These are phyloP conservation scores for Dichotomopilus funicola DNA, from an alignment of 2,329 filamentous ascomycete genomes.

Conservation along the genomic window DNA sequence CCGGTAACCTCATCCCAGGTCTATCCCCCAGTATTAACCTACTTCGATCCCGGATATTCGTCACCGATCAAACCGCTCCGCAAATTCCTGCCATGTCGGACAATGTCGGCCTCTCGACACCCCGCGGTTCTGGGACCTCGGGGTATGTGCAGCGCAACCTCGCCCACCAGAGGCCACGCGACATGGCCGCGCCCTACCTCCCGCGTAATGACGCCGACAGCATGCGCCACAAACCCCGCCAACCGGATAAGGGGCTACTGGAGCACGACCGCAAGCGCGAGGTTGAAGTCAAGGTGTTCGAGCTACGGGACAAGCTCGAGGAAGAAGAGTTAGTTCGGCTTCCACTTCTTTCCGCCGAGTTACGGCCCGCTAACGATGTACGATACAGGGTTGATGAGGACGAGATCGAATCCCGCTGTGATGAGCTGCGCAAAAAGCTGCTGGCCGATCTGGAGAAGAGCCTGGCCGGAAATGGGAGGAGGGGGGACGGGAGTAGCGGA, in stretches of 20 bases:
- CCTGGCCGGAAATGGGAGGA: slow-evolving; percentile 17
- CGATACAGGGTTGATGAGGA: slow-evolving; percentile 66
- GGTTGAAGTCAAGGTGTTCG: slow-evolving; percentile 89
- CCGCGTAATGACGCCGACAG: slow-evolving; percentile 57
- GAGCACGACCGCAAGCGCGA: slow-evolving; percentile 89
- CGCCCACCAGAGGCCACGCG: slow-evolving; percentile 78
- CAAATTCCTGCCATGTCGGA: slow-evolving; percentile 63
- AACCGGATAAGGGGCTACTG: slow-evolving; percentile 86
- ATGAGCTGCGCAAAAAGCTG: slow-evolving; percentile 59
- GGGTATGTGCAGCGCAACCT: slow-evolving; percentile 97
- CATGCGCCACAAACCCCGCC: slow-evolving; percentile 67
- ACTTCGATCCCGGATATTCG: no score
- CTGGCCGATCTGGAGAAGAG: slow-evolving; percentile 44
- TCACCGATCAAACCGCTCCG: background rate
- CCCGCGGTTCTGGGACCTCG: slow-evolving; percentile 89
- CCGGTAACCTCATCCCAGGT: no score
- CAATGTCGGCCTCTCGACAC: slow-evolving; percentile 93
- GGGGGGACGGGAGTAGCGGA: slow-evolving; percentile 26
- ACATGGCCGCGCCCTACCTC: slow-evolving; percentile 70
- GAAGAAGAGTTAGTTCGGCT: slow-evolving; percentile 62
- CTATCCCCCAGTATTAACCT: no score
- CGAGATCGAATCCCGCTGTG: slow-evolving; percentile 76
- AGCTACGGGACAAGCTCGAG: slow-evolving; percentile 83
- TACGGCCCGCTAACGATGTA: background rate
- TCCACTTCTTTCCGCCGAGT: background rate